phyloP scores from a whole-genome alignment of 78 protist genomes.

The Dictyostelium capitatum region DNA sequence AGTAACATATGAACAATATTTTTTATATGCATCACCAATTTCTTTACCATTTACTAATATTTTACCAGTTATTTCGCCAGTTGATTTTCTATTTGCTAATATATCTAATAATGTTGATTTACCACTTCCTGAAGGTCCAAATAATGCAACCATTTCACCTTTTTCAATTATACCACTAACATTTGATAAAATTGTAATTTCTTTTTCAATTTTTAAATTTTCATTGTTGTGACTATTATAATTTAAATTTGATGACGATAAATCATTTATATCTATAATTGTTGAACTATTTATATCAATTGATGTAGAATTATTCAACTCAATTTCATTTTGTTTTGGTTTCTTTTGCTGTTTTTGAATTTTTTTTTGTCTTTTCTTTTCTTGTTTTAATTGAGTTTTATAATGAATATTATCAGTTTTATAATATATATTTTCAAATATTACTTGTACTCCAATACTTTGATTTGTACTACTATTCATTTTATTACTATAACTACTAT shows the following conservation, averaged over 20 bases:
- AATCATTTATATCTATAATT: no score
- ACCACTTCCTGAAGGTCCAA: conserved; percentile 56
- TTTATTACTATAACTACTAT: no score
- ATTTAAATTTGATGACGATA: no score
- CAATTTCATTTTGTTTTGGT: background rate
- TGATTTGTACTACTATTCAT: no score
- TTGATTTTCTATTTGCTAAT: conserved; percentile 24
- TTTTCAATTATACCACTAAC: conserved; percentile 54
- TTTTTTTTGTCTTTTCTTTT: conserved; percentile 19
- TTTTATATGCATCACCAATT: conserved; percentile 61
- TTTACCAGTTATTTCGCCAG: conserved; percentile 46
- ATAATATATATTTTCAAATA: conserved; percentile 27
- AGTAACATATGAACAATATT: conserved; percentile 33
- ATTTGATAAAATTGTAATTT: conserved; percentile 18
- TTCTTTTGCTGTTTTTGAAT: no score
- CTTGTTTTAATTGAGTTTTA: conserved; percentile 9
- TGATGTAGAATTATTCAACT: background rate
- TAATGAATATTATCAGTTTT: conserved; percentile 16
- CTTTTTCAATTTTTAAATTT: background rate
- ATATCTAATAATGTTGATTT: conserved; percentile 57
- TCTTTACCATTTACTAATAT: conserved; percentile 75
- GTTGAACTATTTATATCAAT: no score
- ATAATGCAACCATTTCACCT: conserved; percentile 9
- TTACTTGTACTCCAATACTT: conserved; percentile 24
- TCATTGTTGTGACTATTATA: background rate